Base-by-base conservation (phyloP, 2,329 filamentous ascomycete species). In the Nannizziopsis arthrosporioides region DNA sequence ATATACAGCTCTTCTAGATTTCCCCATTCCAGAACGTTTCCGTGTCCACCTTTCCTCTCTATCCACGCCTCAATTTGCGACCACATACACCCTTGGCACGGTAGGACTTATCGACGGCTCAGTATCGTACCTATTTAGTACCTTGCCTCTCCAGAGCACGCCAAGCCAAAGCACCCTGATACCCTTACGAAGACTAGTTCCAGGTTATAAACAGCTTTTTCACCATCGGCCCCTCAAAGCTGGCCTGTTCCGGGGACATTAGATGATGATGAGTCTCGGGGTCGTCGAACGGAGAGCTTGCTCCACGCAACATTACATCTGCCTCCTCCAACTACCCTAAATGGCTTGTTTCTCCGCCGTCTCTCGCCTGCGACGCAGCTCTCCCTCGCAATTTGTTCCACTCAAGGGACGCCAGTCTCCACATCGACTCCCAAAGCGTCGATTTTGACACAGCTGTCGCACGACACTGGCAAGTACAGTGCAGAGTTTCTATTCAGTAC, bases 91-190 rank as follows among this genome's bases (percentile, higher is more conserved):
- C 37, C 78, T 98, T 39, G 87, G 88, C 52, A 93, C 83, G 37
- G 77, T 93, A 12, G 92, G 90, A 51, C 76, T 94, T 32, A 89
- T 98, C 44, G 90, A 96, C 69, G 92, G 92, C 63, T 94, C 88
- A n/a, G 78, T 98, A 49, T 94, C 89, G 11, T 98, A 96, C 68
- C 78, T 98, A 47, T 96, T 94, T 71, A 93, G 88, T 42, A 94
- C 87, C 2, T 74, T 92, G 7, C 81, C 87, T 10, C 75, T 96
- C 49, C 70, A 73, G 35, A 73, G 81, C 44, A 69, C 77, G 15
- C 68, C 69, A 54, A 87, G 73, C 65, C 77, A 80, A 65, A 94
- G 86, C 57, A 80, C 82, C 42, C 71, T 77, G 17, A 82, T 95
- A 34, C 80, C 87, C 11, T 72, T 98, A 8, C 82, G 82, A 30